Evolutionary conservation across 192 early-diverging fungal species (phyloP), one percentile per base, ranked within the genome.

Genomic region (Diversispora epigaea): DNA sequence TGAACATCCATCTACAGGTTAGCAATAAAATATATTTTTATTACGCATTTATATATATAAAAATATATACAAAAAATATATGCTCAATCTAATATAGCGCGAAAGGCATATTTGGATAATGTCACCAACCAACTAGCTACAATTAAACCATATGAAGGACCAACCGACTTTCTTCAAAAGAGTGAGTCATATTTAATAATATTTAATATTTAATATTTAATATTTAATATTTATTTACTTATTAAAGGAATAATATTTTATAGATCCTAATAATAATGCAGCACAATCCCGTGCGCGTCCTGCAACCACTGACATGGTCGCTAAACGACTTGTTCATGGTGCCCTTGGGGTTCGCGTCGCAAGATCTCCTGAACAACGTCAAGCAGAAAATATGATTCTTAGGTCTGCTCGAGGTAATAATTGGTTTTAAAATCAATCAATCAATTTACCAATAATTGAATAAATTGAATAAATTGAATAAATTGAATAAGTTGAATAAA

Each of bases 301-400:
- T 6, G 80, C 78, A 4, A 86, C 85, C 17, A 85, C 88, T 61
- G 92, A 93, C 71, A 87, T 91, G 79, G 92, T 93, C 14, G 92
- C 92, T 2, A 86, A 88, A 47, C 76, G 92, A 49, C 66, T 93
- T 12, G 88, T 93, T 54, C 89, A 89, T 55, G 91, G 91, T 8
- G 92, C 92, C 15, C 79, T 93, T 43, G 92, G 92, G 39, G 76
- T 93, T 39, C 83, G 86, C 45, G 79, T 80, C 6, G 44, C 75
- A 44, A 77, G 80, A 49, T 80, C 86, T 8, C 77, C 82, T 41
- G 86, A 87, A 50, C 86, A 87, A 64, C 58, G 61, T 47, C 73
- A 74, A 74, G 73, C 61, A 50, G 73, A 74, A 50, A 50, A 54
- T 40, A 45, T 64, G 22, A 50, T 74, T 9, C 49, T 74, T 6